Conservation (phyloP, 2,329 filamentous ascomycete genomes). For the Fusarium duplospermum region DNA sequence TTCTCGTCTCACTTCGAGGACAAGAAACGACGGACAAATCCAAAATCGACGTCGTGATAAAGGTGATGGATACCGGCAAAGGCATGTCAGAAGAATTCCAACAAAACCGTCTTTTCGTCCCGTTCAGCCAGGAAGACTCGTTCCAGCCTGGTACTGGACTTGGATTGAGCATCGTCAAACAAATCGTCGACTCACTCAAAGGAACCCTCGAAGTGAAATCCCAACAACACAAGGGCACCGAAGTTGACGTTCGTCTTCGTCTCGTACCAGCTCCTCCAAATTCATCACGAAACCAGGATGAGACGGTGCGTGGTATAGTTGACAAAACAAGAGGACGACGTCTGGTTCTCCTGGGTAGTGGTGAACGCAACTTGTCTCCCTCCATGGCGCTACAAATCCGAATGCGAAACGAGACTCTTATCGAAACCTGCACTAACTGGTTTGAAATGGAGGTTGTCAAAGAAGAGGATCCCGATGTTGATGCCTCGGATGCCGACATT, state of each 20-base stretch:
- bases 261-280: conserved; percentile 41
- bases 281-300: conserved; percentile 7
- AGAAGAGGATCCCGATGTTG: neutral
- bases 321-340: conserved; percentile 27
- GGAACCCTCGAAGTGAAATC: conserved; percentile 69
- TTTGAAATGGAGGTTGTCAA: conserved; percentile 48
- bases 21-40: conserved; percentile 36
- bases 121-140: conserved; percentile 72
- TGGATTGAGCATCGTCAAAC: conserved; percentile 71
- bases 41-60: conserved; percentile 51
- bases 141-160: conserved; percentile 71
- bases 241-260: conserved; percentile 61
- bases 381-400: conserved; percentile 21
- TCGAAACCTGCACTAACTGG: conserved; percentile 48
- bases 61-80: conserved; percentile 71
- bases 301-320: conserved; percentile 16
- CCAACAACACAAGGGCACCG: conserved; percentile 65
- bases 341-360: conserved; percentile 36
- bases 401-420: conserved; percentile 46
- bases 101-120: conserved; percentile 68
- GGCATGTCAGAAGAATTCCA: conserved; percentile 74
- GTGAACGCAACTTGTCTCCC: conserved; percentile 1
- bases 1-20: conserved; percentile 54
- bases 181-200: conserved; percentile 68
- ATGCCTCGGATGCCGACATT: conserved; percentile 33